Conservation (phyloP, 139 green algal species). For the Coelastrella sp. region DNA sequence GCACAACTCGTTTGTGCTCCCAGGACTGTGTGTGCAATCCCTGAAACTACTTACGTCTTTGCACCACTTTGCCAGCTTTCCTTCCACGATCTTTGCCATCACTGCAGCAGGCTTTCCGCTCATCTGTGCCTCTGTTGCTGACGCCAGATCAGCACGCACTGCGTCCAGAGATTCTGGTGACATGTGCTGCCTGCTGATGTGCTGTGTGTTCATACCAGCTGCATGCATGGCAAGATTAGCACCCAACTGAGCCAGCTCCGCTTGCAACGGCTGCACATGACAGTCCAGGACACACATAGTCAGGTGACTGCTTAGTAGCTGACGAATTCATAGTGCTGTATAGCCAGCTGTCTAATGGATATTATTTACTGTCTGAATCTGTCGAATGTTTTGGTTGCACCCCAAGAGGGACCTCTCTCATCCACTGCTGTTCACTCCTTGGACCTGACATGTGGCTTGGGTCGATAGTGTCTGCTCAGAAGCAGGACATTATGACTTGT, state of each 20-base stretch:
- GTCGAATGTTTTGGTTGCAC: too few relatives aligned
- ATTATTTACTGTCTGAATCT: too few relatives aligned
- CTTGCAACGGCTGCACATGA: background rate
- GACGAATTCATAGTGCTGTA: too few relatives aligned
- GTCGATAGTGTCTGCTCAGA: background rate
- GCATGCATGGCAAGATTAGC: slow-evolving; percentile 75
- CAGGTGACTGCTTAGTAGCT: background rate
- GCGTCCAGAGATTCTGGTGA: slow-evolving; percentile 53
- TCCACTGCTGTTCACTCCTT: too few relatives aligned
- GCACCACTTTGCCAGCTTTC: slow-evolving; percentile 65
- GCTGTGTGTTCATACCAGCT: slow-evolving; percentile 71
- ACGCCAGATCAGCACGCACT: slow-evolving; percentile 43
- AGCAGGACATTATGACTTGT: background rate
- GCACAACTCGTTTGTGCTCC: background rate
- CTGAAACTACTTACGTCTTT: slow-evolving; percentile 53
- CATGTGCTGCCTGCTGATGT: slow-evolving; percentile 60
- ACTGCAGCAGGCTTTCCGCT: slow-evolving; percentile 81
- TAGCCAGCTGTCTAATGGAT: too few relatives aligned
- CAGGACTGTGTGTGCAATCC: too few relatives aligned
- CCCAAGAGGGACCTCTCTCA: too few relatives aligned
- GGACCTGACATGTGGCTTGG: too few relatives aligned
- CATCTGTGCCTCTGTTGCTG: slow-evolving; percentile 43
- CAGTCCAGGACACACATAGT: background rate
- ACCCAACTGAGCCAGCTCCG: slow-evolving; percentile 62
- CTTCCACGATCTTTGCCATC: slow-evolving; percentile 87